Evolutionary conservation across 2,329 filamentous ascomycete species (phyloP).

Genomic region (Diaporthe humulicola): DNA sequence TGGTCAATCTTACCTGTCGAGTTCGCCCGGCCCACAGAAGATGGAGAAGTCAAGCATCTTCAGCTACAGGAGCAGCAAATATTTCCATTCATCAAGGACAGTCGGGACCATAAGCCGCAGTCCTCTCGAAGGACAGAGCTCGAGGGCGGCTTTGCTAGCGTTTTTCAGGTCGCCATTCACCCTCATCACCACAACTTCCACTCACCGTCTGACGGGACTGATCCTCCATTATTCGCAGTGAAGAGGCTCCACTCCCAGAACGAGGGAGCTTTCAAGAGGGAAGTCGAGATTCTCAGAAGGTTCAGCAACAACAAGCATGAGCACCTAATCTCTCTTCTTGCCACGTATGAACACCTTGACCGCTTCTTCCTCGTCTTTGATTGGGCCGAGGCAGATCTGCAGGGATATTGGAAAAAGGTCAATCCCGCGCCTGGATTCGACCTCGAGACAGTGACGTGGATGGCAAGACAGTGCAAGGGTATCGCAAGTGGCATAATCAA

Average conservation of each 20-base stretch:
- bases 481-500: slow-evolving; percentile 37
- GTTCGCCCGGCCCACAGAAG: slow-evolving; percentile 10
- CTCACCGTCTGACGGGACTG: not conserved
- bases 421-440: not conserved
- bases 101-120: not conserved
- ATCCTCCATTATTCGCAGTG: slow-evolving; percentile 25
- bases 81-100: slow-evolving; percentile 27
- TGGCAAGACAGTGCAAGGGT: slow-evolving; percentile 39
- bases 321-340: slow-evolving; percentile 42
- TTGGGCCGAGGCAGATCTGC: slow-evolving; percentile 41
- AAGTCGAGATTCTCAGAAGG: slow-evolving; percentile 42
- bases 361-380: slow-evolving; percentile 41
- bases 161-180: slow-evolving; percentile 39
- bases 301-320: slow-evolving; percentile 39
- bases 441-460: slow-evolving; percentile 26
- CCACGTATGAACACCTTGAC: slow-evolving; percentile 37
- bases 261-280: slow-evolving; percentile 33
- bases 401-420: slow-evolving; percentile 31
- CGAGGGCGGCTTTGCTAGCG: slow-evolving; percentile 34
- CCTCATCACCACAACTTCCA: slow-evolving; percentile 41
- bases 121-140: not conserved
- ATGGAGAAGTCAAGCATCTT: slow-evolving; percentile 29
- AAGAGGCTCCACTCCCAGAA: slow-evolving; percentile 35
- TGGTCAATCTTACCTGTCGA: slow-evolving; percentile 37
- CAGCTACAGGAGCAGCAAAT: not conserved